Evolutionary conservation across 768 basidiomycete genomes (phyloP).

Genomic region (Mycena metata): DNA sequence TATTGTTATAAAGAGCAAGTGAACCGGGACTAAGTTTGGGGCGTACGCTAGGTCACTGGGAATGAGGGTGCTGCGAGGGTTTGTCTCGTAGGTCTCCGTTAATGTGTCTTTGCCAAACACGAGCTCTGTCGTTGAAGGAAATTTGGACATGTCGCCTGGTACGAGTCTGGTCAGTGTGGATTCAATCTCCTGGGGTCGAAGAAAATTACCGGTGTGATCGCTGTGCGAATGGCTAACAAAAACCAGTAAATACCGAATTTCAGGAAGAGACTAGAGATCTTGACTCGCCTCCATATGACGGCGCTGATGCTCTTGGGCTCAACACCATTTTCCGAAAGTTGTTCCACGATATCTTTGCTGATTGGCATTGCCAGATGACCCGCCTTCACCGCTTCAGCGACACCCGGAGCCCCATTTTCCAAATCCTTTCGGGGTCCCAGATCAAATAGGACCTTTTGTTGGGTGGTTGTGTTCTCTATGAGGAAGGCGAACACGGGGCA

Average conservation of each 20-base stretch:
- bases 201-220: slow-evolving; percentile 37
- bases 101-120: slow-evolving; percentile 35
- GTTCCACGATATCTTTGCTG: slow-evolving; percentile 29
- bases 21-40: too few relatives aligned
- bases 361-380: slow-evolving; percentile 20
- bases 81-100: slow-evolving; percentile 6
- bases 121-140: slow-evolving; percentile 34
- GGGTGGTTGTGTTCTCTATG: slow-evolving; percentile 29
- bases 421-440: slow-evolving; percentile 37
- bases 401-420: slow-evolving; percentile 24
- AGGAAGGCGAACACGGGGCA: slow-evolving; percentile 39
- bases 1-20: neutral
- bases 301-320: slow-evolving; percentile 28
- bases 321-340: slow-evolving; percentile 29
- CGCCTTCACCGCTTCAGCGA: slow-evolving; percentile 9
- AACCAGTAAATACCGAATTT: neutral
- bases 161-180: too few relatives aligned
- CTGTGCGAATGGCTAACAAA: slow-evolving; percentile 35
- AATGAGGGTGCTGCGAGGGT: slow-evolving; percentile 29
- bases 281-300: slow-evolving; percentile 40
- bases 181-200: too few relatives aligned
- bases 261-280: too few relatives aligned
- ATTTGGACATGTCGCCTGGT: slow-evolving; percentile 40
- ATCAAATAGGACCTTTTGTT: slow-evolving; percentile 37
- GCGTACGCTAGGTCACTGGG: slow-evolving; percentile 38